Percentiles rank a stretch among this genome's conserved stretches.
Evolutionary conservation across 192 early-diverging fungal genomes (phyloP).

Genomic region (Coemansia sp.): DNA sequence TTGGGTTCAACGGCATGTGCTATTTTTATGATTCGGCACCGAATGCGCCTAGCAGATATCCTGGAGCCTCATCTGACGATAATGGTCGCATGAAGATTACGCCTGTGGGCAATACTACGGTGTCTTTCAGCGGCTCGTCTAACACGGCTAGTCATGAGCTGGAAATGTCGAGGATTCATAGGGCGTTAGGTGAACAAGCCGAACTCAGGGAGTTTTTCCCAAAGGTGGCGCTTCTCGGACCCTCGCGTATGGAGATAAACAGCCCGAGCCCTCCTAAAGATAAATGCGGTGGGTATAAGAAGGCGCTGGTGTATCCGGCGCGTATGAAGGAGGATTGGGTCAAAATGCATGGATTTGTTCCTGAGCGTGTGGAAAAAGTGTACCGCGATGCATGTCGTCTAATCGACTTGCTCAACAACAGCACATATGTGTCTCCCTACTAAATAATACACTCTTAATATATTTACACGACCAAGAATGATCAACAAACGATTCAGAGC

Average conservation of each 20-base stretch:
- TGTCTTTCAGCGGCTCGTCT: slow-evolving; percentile 43
- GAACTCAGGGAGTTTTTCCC: slow-evolving; percentile 37
- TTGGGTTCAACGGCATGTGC: slow-evolving; percentile 44
- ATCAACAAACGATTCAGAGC: no score
- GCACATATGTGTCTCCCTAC: slow-evolving; percentile 52
- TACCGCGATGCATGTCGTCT: slow-evolving; percentile 37
- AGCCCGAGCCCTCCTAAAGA: background rate
- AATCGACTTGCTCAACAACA: slow-evolving; percentile 52
- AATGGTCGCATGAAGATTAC: slow-evolving; percentile 6
- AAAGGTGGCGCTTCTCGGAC: slow-evolving; percentile 4
- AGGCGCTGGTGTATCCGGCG: slow-evolving; percentile 32
- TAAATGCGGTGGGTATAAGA: background rate
- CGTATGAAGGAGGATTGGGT: slow-evolving; percentile 41
- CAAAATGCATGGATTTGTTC: slow-evolving; percentile 51
- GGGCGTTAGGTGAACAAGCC: slow-evolving; percentile 16
- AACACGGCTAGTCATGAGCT: slow-evolving; percentile 19
- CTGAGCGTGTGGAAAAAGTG: slow-evolving; percentile 25
- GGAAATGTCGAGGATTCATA: slow-evolving; percentile 37
- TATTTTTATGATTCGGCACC: slow-evolving; percentile 50
- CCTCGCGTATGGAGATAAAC: slow-evolving; percentile 2
- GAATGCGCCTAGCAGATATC: slow-evolving; percentile 24
- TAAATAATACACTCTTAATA: background rate
- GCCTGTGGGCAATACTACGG: background rate
- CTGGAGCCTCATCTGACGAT: background rate
- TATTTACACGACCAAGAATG: no score